Percentiles rank a stretch among this genome's conserved stretches.
phyloP scores from a whole-genome alignment of 495 filamentous ascomycete species.

The Trypethelium eluteriae region DNA sequence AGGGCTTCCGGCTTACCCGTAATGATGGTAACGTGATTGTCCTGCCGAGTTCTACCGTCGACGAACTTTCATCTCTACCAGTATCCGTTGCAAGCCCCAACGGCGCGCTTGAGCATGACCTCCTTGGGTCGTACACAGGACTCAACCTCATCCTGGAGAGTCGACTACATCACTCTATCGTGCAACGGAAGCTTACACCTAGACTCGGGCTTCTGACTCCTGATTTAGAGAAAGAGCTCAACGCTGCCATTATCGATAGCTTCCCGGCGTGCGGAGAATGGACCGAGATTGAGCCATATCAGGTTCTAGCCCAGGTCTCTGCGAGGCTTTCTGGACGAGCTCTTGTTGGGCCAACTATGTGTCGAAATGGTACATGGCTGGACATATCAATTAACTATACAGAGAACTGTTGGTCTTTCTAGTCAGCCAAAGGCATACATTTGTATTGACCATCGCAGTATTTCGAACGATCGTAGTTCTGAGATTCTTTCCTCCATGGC shows the following conservation, averaged over 20 bases:
- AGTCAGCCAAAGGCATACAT: neutral
- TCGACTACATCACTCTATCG: neutral
- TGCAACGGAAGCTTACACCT: slow-evolving; percentile 12
- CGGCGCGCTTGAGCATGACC: slow-evolving; percentile 11
- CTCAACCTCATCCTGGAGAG: slow-evolving; percentile 18
- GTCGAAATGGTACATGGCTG: neutral
- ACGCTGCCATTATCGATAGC: neutral
- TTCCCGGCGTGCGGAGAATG: neutral
- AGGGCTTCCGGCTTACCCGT: neutral
- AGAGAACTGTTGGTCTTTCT: neutral
- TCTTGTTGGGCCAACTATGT: neutral
- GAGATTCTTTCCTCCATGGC: neutral
- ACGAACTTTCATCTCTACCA: slow-evolving; percentile 16
- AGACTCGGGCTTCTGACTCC: neutral
- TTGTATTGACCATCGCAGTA: neutral
- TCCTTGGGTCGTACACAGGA: neutral
- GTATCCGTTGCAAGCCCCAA: slow-evolving; percentile 9
- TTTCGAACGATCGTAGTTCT: neutral
- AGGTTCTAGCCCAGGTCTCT: neutral
- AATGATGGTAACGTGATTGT: neutral
- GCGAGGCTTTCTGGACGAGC: neutral
- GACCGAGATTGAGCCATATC: neutral
- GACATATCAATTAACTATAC: neutral
- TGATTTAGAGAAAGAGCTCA: neutral
- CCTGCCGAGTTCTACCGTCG: no score